Evolutionary conservation across 495 filamentous ascomycete genomes (phyloP).

Genomic region (Oidiodendron maius): DNA sequence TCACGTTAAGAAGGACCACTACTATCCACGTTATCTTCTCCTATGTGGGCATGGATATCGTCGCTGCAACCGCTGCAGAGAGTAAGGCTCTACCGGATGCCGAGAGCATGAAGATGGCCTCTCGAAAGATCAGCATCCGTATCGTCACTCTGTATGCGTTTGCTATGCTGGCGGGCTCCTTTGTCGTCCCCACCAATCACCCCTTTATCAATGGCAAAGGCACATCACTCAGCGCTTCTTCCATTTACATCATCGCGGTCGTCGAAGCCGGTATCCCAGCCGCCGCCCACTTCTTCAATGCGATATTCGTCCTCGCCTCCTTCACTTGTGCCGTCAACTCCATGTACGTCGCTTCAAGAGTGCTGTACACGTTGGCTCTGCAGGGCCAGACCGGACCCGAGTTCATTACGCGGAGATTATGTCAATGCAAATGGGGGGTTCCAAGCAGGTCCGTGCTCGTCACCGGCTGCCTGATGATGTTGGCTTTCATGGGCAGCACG

Average conservation of each 20-base stretch:
- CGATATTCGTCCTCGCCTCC: conserved; percentile 41
- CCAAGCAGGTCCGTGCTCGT: conserved; percentile 42
- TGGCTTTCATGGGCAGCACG: conserved; percentile 41
- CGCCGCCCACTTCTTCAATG: conserved; percentile 41
- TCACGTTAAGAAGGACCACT: conserved; percentile 29
- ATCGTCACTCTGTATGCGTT: conserved; percentile 40
- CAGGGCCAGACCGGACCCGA: conserved; percentile 32
- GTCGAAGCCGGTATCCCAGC: conserved; percentile 35
- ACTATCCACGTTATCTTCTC: conserved; percentile 37
- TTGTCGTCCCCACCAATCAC: conserved; percentile 40
- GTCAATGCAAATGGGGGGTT: conserved; percentile 37
- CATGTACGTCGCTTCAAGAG: conserved; percentile 38
- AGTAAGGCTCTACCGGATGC: conserved; percentile 36
- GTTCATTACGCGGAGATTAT: conserved; percentile 28
- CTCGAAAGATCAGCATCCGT: conserved; percentile 39
- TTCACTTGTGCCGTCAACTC: conserved; percentile 40
- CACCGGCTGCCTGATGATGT: conserved; percentile 35
- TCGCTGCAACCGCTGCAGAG: conserved; percentile 35
- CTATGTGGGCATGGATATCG: conserved; percentile 45
- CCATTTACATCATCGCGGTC: conserved; percentile 38
- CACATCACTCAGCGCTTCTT: conserved; percentile 32
- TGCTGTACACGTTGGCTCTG: conserved; percentile 41
- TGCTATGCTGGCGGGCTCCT: conserved; percentile 32
- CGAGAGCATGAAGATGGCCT: conserved; percentile 45
- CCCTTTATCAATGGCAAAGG: conserved; percentile 37